These are phyloP conservation scores for Crithidia expoeki DNA, from an alignment of 208 protist species.

Conservation along the genomic window DNA sequence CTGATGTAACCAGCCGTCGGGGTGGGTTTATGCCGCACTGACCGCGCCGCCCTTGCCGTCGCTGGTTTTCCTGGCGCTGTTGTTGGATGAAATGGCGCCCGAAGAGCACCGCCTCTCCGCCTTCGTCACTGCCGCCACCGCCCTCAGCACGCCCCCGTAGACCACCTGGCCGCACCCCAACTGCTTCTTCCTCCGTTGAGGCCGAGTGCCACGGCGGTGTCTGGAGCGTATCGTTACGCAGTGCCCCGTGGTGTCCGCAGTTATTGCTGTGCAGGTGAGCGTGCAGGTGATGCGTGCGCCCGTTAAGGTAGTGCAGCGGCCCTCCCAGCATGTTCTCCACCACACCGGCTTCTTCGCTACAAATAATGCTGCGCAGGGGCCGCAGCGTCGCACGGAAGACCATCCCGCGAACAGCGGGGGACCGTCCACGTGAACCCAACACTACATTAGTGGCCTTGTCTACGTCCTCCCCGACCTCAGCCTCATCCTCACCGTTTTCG, in stretches of 20 bases:
- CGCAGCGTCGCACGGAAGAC: slow-evolving; percentile 40
- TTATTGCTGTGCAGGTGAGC: background rate
- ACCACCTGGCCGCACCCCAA: background rate
- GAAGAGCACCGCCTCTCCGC: slow-evolving; percentile 23
- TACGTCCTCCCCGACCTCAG: background rate
- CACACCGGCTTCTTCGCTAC: slow-evolving; percentile 37
- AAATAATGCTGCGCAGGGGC: slow-evolving; percentile 33
- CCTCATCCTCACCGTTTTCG: background rate
- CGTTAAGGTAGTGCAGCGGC: background rate
- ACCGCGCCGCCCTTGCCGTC: background rate
- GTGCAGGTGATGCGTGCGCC: background rate
- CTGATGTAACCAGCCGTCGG: background rate
- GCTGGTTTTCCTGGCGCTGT: slow-evolving; percentile 8
- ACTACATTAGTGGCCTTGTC: background rate
- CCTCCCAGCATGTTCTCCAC: slow-evolving; percentile 33
- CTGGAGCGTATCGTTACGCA: background rate
- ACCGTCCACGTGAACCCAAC: background rate
- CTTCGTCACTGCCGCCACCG: slow-evolving; percentile 10
- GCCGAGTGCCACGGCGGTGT: background rate
- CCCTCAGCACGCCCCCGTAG: background rate
- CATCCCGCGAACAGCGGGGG: slow-evolving; percentile 5
- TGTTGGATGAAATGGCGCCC: slow-evolving; percentile 8
- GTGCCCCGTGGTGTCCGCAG: background rate
- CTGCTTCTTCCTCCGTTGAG: slow-evolving; percentile 2
- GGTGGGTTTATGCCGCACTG: background rate